Base-by-base conservation (phyloP, 768 basidiomycete genomes). In the Panaeolus cyanescens region DNA sequence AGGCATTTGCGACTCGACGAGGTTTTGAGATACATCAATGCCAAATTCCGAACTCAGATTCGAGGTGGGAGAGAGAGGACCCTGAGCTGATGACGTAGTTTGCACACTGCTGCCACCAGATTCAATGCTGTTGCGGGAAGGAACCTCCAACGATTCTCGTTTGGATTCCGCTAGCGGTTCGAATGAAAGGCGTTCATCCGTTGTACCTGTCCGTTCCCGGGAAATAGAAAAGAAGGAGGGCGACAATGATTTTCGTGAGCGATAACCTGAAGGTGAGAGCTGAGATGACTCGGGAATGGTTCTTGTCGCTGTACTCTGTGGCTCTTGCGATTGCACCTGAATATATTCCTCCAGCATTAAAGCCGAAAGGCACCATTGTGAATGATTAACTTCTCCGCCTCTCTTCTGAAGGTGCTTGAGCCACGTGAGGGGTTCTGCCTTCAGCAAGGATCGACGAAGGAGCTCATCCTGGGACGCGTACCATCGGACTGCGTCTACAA, bases 371-470 rank as follows among this genome's bases (percentile, higher is more conserved):
- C 86, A 78, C 86, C 89, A 87, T 3, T 80, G 81, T 37, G 82
- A 78, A 39, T 83, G 79, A 50, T 59, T 64, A 28, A 64, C 62
- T 33, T 66, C 63, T 54, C 68, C 75, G 45, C 72, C 72, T 57
- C 70, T 79, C 62, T 78, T 85, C 53, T 87, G 83, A 54, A 85
- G 75, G 63, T 91, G 88, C 66, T 85, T 89, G 30, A 92, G 74
- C 91, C 91, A 93, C 6, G 86, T 85, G 50, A 89, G 77, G 6
- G 91, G 89, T 67, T 93, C 91, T 0, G 83, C 80, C 56, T 81
- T 80, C 58, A 89, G 89, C 25, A 92, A 69, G 28, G 82, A 77
- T n/a, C 76, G 71, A 60, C 77, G 83, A 8, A 82, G 72, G n/a
- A 77, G 66, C 8, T 72, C 65, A 31, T 83, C 81, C 59, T 85